Evolutionary conservation across 768 basidiomycete species (phyloP), one percentile per base, ranked within the genome.

Genomic region (Lactifluus rugatus): DNA sequence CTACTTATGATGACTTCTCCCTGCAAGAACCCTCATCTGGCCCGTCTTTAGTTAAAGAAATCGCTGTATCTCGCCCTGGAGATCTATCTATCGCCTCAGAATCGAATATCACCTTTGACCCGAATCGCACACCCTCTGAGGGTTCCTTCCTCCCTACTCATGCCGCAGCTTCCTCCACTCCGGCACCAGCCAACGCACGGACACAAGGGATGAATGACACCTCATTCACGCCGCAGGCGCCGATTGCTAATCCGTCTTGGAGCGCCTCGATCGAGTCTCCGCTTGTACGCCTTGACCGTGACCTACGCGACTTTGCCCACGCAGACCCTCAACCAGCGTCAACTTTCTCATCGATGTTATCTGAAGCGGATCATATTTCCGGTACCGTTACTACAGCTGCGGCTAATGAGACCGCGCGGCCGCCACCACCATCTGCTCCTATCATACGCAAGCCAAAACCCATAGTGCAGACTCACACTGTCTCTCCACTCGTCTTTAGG

Each of bases 151-250:
- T 84, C 69, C 87, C 87, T 14, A 76, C 77, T 3, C 81, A 84
- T 51, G 87, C 78, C 8, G 86, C 86, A 0, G 75, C 85, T 54
- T 87, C 88, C 1, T 92, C 89, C 2, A 92, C 90, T 1, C 91
- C 90, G 17, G 84, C 87, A 9, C 81, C 58, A 46, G 46, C 42
- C 5, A 21, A 28, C 26, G 49, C 48, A 1, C 32, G 48, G 7
- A 36, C 54, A 16, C 36, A 34, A 36, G 37, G 26, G 26, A n/a
- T 26, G 13, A 56, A 46, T 36, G 47, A 55, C 39, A 25, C 44
- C 14, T 56, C 54, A 5, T 60, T 50, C 28, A 46, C 54, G 7
- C 17, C 58, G 14, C 42, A 32, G 14, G 48, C 54, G 2, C 28
- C 54, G 17, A 5, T 13, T 16, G 13, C 67, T 4, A 76, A 76